Base-by-base conservation (phyloP, 805 yeast genomes). In the Ogataea minuta region DNA sequence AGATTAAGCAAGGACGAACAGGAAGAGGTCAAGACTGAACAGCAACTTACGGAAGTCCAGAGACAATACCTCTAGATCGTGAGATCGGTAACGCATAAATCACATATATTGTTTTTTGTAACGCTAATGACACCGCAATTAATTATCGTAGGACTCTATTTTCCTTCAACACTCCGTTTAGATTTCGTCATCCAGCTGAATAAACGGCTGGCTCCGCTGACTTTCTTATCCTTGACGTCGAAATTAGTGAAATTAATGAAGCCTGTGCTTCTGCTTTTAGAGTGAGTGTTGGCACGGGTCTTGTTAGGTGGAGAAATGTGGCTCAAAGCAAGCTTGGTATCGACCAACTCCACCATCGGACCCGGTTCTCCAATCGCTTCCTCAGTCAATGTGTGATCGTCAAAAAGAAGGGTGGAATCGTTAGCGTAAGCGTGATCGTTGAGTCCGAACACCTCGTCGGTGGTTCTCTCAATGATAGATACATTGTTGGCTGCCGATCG, bases 321-420 rank as follows among this genome's bases (percentile, higher is more conserved):
- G 21, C 19, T 19, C 36, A 45, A 26, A 11, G 46, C 41, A 6
- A n/a, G 34, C 27, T 39, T 41, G 12, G 38, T 14, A 19, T 36
- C 34, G 5, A 13, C 29, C 6, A 50, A 35, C 34, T 53, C 52
- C 31, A 60, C 39, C 56, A 60, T 60, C n/a, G 65, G 65, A 10
- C 65, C 65, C 4, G 65, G 65, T 34, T 60, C 63, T 28, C 64
- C 64, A 11, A 59, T 19, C n/a, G 31, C 31, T 11, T 55, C 59
- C 23, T 49, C 59, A 7, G 57, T 55, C 21, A 58, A 28, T 4
- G 61, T 57, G 15, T 44, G 39, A 35, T 58, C 58, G 36, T 58
- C 60, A 26, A 41, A 48, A 6, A 52, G 44, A n/a, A 56, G 32
- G 1, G 59, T 55, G 0, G 52, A 30, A 30, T 57, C 59, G 28